Conservation (phyloP, 2,329 filamentous ascomycete species). For the Penicillium sp. region DNA sequence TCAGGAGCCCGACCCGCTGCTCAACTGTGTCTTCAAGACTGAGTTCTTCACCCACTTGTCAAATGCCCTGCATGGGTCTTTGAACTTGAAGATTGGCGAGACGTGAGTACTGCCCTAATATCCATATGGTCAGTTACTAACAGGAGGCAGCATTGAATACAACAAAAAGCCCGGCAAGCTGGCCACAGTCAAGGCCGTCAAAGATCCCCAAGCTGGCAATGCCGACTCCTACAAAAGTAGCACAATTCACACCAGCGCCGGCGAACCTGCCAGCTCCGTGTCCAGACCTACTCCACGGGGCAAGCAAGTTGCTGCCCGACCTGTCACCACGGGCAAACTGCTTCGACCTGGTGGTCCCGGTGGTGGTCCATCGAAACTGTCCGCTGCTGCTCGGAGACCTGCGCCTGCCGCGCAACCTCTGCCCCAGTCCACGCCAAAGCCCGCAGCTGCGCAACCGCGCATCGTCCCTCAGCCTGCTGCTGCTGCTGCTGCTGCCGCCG, state of each 20-base stretch:
- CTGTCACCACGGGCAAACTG: slow-evolving; percentile 89
- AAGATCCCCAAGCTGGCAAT: slow-evolving; percentile 68
- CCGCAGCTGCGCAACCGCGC: slow-evolving; percentile 34
- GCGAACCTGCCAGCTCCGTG: slow-evolving; percentile 75
- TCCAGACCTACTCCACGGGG: slow-evolving; percentile 82
- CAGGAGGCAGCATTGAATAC: slow-evolving; percentile 65
- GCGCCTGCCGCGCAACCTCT: slow-evolving; percentile 37
- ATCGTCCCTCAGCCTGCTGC: slow-evolving; percentile 47
- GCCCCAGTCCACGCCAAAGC: slow-evolving; percentile 30
- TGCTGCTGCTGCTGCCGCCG: slow-evolving; percentile 28
- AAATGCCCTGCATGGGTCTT: slow-evolving; percentile 69
- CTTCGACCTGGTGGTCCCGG: slow-evolving; percentile 85
- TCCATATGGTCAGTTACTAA: not conserved
- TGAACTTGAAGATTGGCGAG: slow-evolving; percentile 80
- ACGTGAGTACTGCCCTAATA: slow-evolving; percentile 35
- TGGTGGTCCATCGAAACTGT: slow-evolving; percentile 70
- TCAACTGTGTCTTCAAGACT: slow-evolving; percentile 93
- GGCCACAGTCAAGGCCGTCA: slow-evolving; percentile 80
- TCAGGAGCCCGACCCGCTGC: slow-evolving; percentile 85
- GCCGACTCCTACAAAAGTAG: slow-evolving; percentile 93
- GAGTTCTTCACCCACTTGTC: slow-evolving; percentile 93
- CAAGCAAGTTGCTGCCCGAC: slow-evolving; percentile 79
- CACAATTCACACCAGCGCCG: slow-evolving; percentile 77
- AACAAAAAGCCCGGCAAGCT: slow-evolving; percentile 97
- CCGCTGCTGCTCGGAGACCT: slow-evolving; percentile 36